Conservation (phyloP, 495 filamentous ascomycete species). For the Apiosordaria backusii region DNA sequence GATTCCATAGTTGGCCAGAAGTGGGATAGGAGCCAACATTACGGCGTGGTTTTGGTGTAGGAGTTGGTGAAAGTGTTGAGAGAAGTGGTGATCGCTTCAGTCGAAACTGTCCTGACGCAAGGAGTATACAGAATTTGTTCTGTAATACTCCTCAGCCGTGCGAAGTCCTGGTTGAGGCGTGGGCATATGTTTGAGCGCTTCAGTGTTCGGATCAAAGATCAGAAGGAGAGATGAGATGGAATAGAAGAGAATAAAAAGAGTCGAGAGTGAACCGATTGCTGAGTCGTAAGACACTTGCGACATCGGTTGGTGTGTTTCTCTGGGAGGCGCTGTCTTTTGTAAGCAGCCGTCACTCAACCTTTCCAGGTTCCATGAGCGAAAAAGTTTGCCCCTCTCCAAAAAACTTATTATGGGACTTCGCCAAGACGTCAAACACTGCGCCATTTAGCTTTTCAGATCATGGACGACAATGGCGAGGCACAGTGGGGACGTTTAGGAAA, state of each 20-base stretch:
- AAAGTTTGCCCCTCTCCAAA: slow-evolving; percentile 12
- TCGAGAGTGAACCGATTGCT: background rate
- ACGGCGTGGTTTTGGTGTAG: slow-evolving; percentile 14
- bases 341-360: too few species aligned
- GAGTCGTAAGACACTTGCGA: slow-evolving; percentile 9
- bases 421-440: slow-evolving; percentile 8
- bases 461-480: slow-evolving; percentile 1
- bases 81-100: slow-evolving; percentile 13
- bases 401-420: background rate
- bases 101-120: slow-evolving; percentile 54
- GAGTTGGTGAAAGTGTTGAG: slow-evolving; percentile 10
- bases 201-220: background rate
- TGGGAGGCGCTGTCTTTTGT: slow-evolving; percentile 19
- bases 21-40: slow-evolving; percentile 85
- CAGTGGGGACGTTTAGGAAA: slow-evolving; percentile 12
- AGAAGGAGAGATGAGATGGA: too few species aligned
- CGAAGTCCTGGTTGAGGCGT: slow-evolving; percentile 33
- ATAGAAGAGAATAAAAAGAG: background rate
- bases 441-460: slow-evolving; percentile 8
- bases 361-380: background rate
- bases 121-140: slow-evolving; percentile 55
- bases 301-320: background rate
- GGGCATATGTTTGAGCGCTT: slow-evolving; percentile 27
- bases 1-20: slow-evolving; percentile 79
- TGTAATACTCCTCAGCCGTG: slow-evolving; percentile 63